A percentile compares a stretch with the other conserved stretches of the same genome.
These are phyloP conservation scores for Papilionanthe hybrid DNA, from an alignment of 116 monocot genomes.

Conservation along the genomic window DNA sequence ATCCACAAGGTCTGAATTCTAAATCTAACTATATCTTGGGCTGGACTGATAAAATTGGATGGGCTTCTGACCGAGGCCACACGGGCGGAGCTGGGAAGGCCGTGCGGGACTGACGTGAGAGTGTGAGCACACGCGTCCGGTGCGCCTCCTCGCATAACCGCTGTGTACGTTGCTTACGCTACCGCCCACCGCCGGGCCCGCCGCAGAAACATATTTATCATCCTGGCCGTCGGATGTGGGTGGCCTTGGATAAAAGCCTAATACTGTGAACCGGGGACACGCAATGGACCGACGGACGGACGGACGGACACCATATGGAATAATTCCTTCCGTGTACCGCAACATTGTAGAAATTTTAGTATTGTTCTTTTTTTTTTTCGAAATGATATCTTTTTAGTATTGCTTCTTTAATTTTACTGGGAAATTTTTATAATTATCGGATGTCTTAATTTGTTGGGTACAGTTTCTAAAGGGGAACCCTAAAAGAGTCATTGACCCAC, in stretches of 20 bases:
- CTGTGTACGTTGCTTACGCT: background rate
- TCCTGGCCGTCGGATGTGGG: background rate
- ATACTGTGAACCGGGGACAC: background rate
- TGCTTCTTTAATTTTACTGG: no score
- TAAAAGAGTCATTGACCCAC: no score
- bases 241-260: background rate
- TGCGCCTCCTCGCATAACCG: slow-evolving; percentile 3
- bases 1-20: background rate
- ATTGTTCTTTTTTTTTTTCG: no score
- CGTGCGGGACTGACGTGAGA: background rate
- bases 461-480: no score
- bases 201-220: background rate
- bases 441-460: no score
- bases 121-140: background rate
- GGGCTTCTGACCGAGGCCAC: background rate
- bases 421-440: no score
- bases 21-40: background rate
- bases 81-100: background rate
- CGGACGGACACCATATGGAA: background rate
- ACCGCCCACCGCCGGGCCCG: background rate
- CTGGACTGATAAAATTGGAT: background rate
- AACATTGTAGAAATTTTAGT: background rate
- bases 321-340: background rate
- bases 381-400: no score
- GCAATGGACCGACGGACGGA: no score